Evolutionary conservation across 2,329 filamentous ascomycete genomes (phyloP), one percentile per base, ranked within the genome.

Genomic region (Colletotrichum sp.): DNA sequence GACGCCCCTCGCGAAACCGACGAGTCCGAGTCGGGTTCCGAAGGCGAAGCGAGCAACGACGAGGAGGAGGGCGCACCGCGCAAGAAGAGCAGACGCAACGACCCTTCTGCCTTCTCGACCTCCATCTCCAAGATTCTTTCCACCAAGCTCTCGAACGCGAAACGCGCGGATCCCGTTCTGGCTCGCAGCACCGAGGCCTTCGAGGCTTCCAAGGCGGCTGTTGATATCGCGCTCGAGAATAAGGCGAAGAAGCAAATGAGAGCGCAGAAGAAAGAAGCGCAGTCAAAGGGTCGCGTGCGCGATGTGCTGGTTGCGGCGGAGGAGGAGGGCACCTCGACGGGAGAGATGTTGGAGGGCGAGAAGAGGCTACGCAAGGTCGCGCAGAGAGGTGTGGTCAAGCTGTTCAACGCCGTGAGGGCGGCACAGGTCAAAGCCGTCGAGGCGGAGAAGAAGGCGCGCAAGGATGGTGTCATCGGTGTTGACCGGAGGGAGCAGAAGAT

Each of bases 321-420:
- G 43, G 73, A 78, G 76, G 76, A 80, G 76, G 78, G 80, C 24
- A 82, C 82, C 69, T 90, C 89, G 24, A 89, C 89, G 31, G 85
- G 85, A 18, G 86, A 89, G 76, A 88, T 90, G 31, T 81, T 91
- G 79, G 94, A 94, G 80, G 90, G 92, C 78, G 96, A 98, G 87
- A 93, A 92, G 85, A 88, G 91, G 76, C 83, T 98, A 80, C 91
- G 94, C 79, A 97, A 98, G 87, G 95, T 94, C 63, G 96, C 96
- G 58, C 95, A 98, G 84, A 90, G 95, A 69, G 96, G 96, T 90
- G 97, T 99, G 54, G 93, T 98, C 29, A 97, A 96, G 87, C 87
- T 99, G 72, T 99, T 99, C 85, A 98, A 98, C 83, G 97, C 97
- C 0, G 95, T 99, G 36, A 89, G 96, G 58, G 95, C 95, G 27